Evolutionary conservation across 192 early-diverging fungal genomes (phyloP), one percentile per base, ranked within the genome.

Genomic region (Linnemannia zychae): DNA sequence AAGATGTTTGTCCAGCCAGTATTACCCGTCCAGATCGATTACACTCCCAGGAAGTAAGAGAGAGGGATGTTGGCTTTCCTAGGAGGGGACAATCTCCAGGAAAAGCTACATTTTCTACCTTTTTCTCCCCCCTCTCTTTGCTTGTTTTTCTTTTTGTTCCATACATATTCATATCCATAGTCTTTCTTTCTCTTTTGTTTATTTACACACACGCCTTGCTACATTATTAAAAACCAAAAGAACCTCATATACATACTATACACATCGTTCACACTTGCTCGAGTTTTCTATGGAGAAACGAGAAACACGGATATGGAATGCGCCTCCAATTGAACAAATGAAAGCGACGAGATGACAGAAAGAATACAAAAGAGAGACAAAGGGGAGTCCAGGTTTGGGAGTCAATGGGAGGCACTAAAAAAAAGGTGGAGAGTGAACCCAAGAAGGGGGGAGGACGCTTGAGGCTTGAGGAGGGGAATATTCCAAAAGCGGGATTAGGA

Each of bases 1-100:
- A 94, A 93, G 46, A 93, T 99, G 93, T 94, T 99, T 77, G 95
- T 98, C 53, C 91, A 97, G 82, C 98, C 98, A 47, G 85, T 90
- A 87, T 88, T 90, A 46, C 93, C 95, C 15, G 88, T 87, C 47
- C 74, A 85, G 77, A 68, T 85, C 83, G 68, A 85, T 70, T 85
- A 85, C 77, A 76, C 73, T 49, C 83, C 83, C 36, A 79, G 77
- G 44, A 67, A 79, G 48, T 85, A 84, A 37, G 12, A 40, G 57
- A 37, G 1, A 46, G 12, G 31, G 11, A 66, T 44, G 17, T 15
- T 53, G 18, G 38, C 28, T 7, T 13, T 67, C 20, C 38, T 65
- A 38, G 33, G 24, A 36, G 12, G n/a, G n/a, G n/a, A n/a, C n/a
- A n/a, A n/a, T n/a, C n/a, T 18, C 44, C 3, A 67, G 24, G 57